These are phyloP conservation scores for Sporothrix luriei DNA, from an alignment of 2,329 filamentous ascomycete genomes.

Conservation along the genomic window DNA sequence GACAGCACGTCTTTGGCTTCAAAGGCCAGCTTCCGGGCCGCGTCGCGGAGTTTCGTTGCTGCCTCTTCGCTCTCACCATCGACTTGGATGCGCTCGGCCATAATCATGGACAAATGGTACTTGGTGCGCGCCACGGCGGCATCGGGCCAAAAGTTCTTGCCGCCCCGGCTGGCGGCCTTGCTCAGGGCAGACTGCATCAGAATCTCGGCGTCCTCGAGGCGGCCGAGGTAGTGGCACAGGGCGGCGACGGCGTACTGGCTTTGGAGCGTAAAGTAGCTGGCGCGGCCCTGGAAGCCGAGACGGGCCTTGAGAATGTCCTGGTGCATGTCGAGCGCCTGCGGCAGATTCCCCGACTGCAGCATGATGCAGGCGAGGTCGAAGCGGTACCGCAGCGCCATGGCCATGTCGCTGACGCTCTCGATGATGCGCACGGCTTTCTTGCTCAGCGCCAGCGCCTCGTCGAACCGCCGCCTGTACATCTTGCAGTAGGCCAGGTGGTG, in stretches of 20 bases:
- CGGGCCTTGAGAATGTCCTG: constrained; percentile 33
- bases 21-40: constrained; percentile 30
- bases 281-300: constrained; percentile 34
- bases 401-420: constrained; percentile 31
- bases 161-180: constrained; percentile 29
- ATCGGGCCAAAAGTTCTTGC: constrained; percentile 35
- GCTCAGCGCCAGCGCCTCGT: constrained; percentile 27
- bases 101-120: constrained; percentile 34
- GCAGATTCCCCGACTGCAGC: constrained; percentile 33
- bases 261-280: constrained; percentile 36
- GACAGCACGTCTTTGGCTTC: constrained; percentile 35
- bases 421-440: constrained; percentile 30
- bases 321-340: constrained; percentile 32
- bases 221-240: constrained; percentile 32
- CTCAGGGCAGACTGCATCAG: constrained; percentile 31
- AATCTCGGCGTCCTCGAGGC: constrained; percentile 33
- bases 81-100: constrained; percentile 18
- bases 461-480: constrained; percentile 34
- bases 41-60: neutral
- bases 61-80: neutral
- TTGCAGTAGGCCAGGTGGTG: constrained; percentile 35
- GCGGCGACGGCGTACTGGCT: constrained; percentile 35
- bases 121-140: constrained; percentile 34
- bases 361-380: constrained; percentile 34
- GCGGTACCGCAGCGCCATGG: constrained; percentile 34